Conservation (phyloP, 306 rosid species). For the Quercus berberidifolia region DNA sequence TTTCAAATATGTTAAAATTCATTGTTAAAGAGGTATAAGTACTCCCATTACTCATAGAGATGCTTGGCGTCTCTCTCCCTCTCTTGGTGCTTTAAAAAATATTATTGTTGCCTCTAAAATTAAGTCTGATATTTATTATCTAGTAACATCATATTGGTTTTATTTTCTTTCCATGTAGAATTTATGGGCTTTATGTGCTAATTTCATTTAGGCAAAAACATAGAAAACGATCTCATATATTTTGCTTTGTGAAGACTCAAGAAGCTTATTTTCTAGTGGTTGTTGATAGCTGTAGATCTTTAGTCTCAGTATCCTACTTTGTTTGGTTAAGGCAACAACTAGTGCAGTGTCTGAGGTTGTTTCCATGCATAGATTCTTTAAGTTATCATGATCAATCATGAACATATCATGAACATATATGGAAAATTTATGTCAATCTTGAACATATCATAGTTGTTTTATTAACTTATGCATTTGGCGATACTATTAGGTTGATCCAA, state of each 20-base stretch:
- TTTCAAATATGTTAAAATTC: slow-evolving; percentile 73
- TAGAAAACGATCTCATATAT: background rate
- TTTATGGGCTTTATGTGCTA: background rate
- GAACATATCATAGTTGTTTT: too few species aligned
- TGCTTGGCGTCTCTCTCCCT: background rate
- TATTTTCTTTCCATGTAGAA: background rate
- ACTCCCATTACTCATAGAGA: slow-evolving; percentile 3
- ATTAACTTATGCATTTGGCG: too few species aligned
- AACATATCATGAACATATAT: too few species aligned
- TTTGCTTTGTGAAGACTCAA: too few species aligned
- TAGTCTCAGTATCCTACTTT: too few species aligned
- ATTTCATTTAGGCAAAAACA: background rate
- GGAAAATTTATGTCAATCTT: too few species aligned
- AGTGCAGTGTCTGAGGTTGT: slow-evolving; percentile 35
- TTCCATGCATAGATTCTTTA: too few species aligned
- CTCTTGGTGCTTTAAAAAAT: background rate
- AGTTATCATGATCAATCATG: too few species aligned
- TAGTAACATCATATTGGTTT: background rate
- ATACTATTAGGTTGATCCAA: too few species aligned
- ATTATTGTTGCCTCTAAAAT: background rate
- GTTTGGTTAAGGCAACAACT: too few species aligned
- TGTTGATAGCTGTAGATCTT: too few species aligned
- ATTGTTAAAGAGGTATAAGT: slow-evolving; percentile 80
- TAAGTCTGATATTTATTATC: background rate
- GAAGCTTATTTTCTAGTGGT: too few species aligned